Evolutionary conservation across 208 protist species (phyloP).

Genomic region (Trypanosomatidae sp.): DNA sequence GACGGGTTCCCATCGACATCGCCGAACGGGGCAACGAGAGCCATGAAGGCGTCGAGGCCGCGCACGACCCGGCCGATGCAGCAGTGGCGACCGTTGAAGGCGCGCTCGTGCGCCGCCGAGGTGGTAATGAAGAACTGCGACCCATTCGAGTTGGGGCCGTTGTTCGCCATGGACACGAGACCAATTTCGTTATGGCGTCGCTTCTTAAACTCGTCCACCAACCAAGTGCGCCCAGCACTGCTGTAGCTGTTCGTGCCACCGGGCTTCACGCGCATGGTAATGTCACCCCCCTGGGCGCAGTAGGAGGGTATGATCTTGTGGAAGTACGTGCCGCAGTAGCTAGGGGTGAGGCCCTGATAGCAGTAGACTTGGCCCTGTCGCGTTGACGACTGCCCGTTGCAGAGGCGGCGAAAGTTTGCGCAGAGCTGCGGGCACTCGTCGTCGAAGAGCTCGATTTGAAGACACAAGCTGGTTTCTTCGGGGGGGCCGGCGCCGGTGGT

Average conservation of each 20-base stretch:
- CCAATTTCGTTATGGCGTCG: slow-evolving; percentile 85
- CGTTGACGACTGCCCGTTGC: slow-evolving; percentile 37
- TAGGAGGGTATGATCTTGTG: slow-evolving; percentile 92
- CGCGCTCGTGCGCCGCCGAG: slow-evolving; percentile 44
- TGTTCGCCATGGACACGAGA: slow-evolving; percentile 92
- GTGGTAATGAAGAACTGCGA: slow-evolving; percentile 95
- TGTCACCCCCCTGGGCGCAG: slow-evolving; percentile 95
- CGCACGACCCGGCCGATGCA: slow-evolving; percentile 64
- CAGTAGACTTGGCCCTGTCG: slow-evolving; percentile 52
- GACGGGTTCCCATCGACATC: slow-evolving; percentile 67
- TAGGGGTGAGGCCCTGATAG: slow-evolving; percentile 61
- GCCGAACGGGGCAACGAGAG: slow-evolving; percentile 60
- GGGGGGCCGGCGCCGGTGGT: slow-evolving; percentile 47
- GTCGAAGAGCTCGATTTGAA: slow-evolving; percentile 84
- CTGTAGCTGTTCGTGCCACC: slow-evolving; percentile 83
- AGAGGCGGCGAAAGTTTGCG: slow-evolving; percentile 79
- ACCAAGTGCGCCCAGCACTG: slow-evolving; percentile 82
- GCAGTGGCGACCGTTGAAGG: slow-evolving; percentile 66
- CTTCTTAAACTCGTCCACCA: slow-evolving; percentile 94
- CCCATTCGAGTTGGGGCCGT: slow-evolving; percentile 92
- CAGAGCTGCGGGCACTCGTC: slow-evolving; percentile 77
- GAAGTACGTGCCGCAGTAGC: slow-evolving; percentile 90
- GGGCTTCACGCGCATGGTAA: slow-evolving; percentile 91
- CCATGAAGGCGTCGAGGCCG: slow-evolving; percentile 60
- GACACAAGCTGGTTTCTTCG: slow-evolving; percentile 20